Percentiles rank a stretch among this genome's conserved stretches.
Conservation (phyloP, 192 early-diverging fungal species). For the Rhizoclosmatium sp. region DNA sequence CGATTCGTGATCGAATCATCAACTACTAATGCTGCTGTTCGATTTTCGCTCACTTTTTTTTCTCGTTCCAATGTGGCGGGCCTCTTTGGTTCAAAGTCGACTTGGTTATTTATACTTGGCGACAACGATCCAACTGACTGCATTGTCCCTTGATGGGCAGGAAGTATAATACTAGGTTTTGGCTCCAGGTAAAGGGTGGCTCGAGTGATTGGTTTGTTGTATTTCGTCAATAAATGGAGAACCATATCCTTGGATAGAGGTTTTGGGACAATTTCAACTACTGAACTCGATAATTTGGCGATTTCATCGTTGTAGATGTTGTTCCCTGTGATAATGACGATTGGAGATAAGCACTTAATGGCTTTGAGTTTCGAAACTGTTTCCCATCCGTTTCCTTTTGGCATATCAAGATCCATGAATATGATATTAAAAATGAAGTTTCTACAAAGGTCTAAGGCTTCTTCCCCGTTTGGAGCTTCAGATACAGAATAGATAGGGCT, state of each 20-base stretch:
- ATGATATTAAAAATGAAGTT: constrained; percentile 34
- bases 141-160: background rate
- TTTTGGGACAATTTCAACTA: constrained; percentile 35
- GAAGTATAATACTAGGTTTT: background rate
- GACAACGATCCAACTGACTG: background rate
- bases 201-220: background rate
- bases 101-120: background rate
- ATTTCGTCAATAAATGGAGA: background rate
- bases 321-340: constrained; percentile 37
- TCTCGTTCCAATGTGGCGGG: background rate
- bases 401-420: constrained; percentile 45
- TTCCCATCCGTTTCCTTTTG: constrained; percentile 34
- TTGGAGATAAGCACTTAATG: constrained; percentile 10
- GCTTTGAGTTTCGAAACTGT: constrained; percentile 5
- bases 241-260: constrained; percentile 36
- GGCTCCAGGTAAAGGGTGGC: background rate
- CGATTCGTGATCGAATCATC: constrained; percentile 41
- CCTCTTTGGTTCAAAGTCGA: background rate
- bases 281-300: background rate
- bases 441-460: constrained; percentile 36
- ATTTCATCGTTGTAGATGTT: background rate
- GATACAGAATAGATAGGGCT: constrained; percentile 5
- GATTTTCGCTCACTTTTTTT: background rate
- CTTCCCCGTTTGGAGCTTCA: constrained; percentile 38
- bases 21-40: constrained; percentile 19